Base-by-base conservation (phyloP, 306 rosid genomes). In the Lathyrus aphaca region DNA sequence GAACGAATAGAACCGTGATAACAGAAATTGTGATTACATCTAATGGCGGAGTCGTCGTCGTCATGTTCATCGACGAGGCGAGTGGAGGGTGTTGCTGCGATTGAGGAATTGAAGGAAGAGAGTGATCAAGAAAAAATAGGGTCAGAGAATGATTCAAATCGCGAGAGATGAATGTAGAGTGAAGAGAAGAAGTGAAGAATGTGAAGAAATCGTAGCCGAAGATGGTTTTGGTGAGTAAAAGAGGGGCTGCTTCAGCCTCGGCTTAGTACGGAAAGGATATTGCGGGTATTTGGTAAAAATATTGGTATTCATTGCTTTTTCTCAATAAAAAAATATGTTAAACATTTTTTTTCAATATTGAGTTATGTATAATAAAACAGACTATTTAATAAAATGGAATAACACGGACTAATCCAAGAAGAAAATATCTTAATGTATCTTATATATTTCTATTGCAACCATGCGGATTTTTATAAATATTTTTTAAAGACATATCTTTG, bases 31-130 rank as follows among this genome's bases (percentile, higher is more conserved):
- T 48, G 64, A 63, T 75, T 68, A 84, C 92, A 80, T 87, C 77
- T 14, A 74, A 70, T 8, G 91, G 81, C 16, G 86, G 81, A 75
- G 89, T n/a, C 9, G 79, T 64, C 9, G 79, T 64, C 74, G 83
- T 77, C 10, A 49, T 48, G 64, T 63, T 51, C 64, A 63, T 79
- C 65, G 76, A 45, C 9, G 48, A 60, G 63, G 51, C 21, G 74
- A 7, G 40, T 69, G 45, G 16, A 46, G 57, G 72, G 65, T 46
- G 39, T 35, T 35, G 39, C 39, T 6, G 44, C 63, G 73, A 64
- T 56, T 42, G 45, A 25, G 45, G 57, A 77, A 71, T 46, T 29
- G 25, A 10, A 53, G 13, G 15, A 13, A 54, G 23, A 39, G 25
- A 25, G 55, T 51, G 45, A 29, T 12, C 29, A 46, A 29, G 71